These are phyloP conservation scores for Pilatotrama ljubarskyi DNA, from an alignment of 768 basidiomycete genomes.

Conservation along the genomic window DNA sequence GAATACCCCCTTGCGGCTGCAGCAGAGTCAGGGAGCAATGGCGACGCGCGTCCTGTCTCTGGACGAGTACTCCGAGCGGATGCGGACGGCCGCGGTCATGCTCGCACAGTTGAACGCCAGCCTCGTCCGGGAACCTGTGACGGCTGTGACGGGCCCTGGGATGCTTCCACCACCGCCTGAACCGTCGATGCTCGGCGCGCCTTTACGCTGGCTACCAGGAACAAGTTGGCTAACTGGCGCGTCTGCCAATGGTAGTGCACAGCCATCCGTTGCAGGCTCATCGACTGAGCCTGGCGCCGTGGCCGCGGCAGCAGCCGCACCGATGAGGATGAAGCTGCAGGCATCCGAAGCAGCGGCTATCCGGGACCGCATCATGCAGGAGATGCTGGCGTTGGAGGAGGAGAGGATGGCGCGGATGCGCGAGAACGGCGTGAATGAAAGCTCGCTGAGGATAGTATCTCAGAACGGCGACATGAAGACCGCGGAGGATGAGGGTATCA, in stretches of 20 bases:
- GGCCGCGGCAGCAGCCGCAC: constrained; percentile 2
- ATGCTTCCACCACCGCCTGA: constrained; percentile 18
- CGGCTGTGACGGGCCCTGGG: constrained; percentile 21
- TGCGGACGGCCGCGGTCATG: constrained; percentile 99
- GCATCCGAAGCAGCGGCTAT: constrained; percentile 86
- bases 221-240: constrained; percentile 29
- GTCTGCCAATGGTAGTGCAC: constrained; percentile 21
- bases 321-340: constrained; percentile 69
- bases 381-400: constrained; percentile 96
- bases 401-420: constrained; percentile 95
- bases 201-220: constrained; percentile 33
- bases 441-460: constrained; percentile 56
- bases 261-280: neutral
- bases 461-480: constrained; percentile 53
- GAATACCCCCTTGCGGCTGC: constrained; percentile 14
- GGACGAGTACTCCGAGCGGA: constrained; percentile 97
- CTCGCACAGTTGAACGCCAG: constrained; percentile 92
- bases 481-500: constrained; percentile 91
- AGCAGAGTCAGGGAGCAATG: neutral
- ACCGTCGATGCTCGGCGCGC: constrained; percentile 18
- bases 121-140: constrained; percentile 56
- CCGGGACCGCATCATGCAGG: constrained; percentile 94
- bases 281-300: neutral
- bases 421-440: constrained; percentile 64
- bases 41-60: constrained; percentile 57